A percentile compares a stretch with the other conserved stretches of the same genome.
phyloP scores from a whole-genome alignment of 257 asterid species.

The Haberlea rhodopensis region DNA sequence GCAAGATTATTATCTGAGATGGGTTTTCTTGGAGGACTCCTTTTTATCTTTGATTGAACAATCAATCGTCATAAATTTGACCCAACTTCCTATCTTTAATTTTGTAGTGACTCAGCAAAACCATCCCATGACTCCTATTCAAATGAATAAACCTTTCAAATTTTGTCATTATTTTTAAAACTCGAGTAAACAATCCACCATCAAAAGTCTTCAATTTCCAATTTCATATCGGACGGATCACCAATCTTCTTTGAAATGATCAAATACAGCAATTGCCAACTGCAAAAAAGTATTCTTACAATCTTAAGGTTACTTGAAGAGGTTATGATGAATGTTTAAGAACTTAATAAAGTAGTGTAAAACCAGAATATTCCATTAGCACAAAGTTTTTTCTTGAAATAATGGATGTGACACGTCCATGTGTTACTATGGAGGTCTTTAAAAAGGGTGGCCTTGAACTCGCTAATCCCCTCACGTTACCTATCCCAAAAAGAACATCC shows the following conservation, averaged over 20 bases:
- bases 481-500: neutral
- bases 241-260: too few species aligned
- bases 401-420: conserved; percentile 8
- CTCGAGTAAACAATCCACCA: too few species aligned
- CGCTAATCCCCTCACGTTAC: neutral
- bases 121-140: too few species aligned
- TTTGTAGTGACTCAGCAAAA: conserved; percentile 21
- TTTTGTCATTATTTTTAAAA: too few species aligned
- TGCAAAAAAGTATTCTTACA: neutral
- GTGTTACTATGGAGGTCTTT: neutral
- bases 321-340: neutral
- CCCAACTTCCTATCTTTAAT: conserved; percentile 39
- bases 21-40: neutral
- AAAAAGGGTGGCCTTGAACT: neutral
- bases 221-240: too few species aligned
- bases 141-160: too few species aligned
- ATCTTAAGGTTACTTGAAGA: conserved; percentile 22
- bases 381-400: conserved; percentile 25
- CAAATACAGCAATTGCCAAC: neutral
- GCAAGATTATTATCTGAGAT: neutral
- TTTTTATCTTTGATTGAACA: conserved; percentile 38
- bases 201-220: too few species aligned
- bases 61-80: conserved; percentile 50
- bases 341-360: neutral
- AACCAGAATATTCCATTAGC: conserved; percentile 42